These are phyloP conservation scores for Fusarium nisikadoi DNA, from an alignment of 2,329 filamentous ascomycete species.

Conservation along the genomic window DNA sequence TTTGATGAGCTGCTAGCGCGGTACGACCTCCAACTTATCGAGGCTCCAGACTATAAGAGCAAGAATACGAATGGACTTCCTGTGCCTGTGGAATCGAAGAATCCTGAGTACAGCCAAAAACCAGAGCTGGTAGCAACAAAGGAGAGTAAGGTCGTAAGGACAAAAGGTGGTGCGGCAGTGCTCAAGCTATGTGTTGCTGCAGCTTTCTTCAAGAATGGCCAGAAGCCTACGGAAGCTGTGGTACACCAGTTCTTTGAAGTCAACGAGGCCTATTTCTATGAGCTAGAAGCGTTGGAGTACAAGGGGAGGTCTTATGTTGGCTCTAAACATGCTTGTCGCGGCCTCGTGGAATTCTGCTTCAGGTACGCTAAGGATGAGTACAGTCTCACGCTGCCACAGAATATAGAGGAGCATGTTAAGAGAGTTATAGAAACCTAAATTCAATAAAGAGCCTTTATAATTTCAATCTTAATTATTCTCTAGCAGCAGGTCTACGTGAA, in stretches of 20 bases:
- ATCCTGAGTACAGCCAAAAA: fast-evolving
- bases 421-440: not conserved
- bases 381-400: not conserved
- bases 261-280: not conserved
- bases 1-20: not conserved
- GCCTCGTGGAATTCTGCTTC: not conserved
- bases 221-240: not conserved
- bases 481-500: not conserved
- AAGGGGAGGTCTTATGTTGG: not conserved
- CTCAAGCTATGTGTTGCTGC: not conserved
- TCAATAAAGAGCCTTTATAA: fast-evolving
- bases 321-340: not conserved
- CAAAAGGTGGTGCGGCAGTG: not conserved
- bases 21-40: not conserved
- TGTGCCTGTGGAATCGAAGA: fast-evolving
- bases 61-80: fast-evolving
- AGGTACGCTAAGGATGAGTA: not conserved
- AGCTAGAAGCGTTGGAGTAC: not conserved
- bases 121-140: not conserved
- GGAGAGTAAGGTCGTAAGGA: not conserved
- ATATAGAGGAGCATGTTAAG: not conserved
- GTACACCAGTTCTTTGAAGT: not conserved
- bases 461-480: not conserved
- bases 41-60: not conserved
- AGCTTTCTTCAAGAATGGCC: not conserved